Conservation (phyloP, 495 filamentous ascomycete genomes). For the Neurospora discreta region DNA sequence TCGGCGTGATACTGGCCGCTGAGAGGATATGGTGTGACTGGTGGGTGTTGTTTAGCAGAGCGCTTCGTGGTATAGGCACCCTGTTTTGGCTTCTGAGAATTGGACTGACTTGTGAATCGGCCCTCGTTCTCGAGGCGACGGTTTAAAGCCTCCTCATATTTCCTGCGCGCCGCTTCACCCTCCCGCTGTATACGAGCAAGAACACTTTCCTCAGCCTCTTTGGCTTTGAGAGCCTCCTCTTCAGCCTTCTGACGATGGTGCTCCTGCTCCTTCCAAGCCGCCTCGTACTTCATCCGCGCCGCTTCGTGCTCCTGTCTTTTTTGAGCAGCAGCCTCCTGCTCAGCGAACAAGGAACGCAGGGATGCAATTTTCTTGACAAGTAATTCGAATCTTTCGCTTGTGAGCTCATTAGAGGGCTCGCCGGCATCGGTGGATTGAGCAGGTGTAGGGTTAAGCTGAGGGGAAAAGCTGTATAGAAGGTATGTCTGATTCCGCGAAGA, state of each 20-base stretch:
- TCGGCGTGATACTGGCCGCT: not conserved
- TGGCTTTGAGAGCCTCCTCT: not conserved
- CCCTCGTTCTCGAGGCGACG: not conserved
- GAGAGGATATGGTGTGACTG: rapidly evolving
- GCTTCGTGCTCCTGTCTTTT: not conserved
- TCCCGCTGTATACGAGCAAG: not conserved
- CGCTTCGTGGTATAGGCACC: not conserved
- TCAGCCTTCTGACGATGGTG: not conserved
- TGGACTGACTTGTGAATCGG: not conserved
- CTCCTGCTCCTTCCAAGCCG: too few species aligned
- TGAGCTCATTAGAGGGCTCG: not conserved
- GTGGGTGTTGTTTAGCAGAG: not conserved
- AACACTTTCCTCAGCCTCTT: not conserved
- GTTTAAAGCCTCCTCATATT: not conserved
- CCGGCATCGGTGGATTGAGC: not conserved
- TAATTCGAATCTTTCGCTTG: not conserved
- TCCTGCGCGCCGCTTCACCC: too few species aligned
- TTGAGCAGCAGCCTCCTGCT: not conserved
- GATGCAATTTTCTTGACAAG: not conserved
- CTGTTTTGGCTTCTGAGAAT: not conserved
- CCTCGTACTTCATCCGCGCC: too few species aligned
- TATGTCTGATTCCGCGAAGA: not conserved
- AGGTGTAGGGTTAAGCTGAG: not conserved
- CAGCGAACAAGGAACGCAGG: not conserved
- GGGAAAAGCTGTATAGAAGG: too few species aligned